Percentiles rank a stretch among this genome's conserved stretches.
phyloP scores from a whole-genome alignment of 2,329 filamentous ascomycete genomes.

The Geosmithia putterillii region DNA sequence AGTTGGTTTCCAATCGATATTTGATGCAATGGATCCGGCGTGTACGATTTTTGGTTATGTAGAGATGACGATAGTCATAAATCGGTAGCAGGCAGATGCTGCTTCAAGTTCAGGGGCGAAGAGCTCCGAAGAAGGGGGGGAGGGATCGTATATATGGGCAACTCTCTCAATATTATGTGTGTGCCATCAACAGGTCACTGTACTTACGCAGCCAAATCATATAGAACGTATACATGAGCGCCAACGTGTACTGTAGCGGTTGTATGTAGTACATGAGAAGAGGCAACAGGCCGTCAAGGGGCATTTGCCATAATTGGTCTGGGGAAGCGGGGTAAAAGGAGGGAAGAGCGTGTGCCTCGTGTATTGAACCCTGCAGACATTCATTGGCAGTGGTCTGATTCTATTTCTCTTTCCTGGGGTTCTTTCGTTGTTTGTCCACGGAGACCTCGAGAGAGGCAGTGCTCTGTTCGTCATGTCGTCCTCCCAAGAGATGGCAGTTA shows the following conservation, averaged over 20 bases:
- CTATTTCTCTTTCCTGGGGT: not conserved
- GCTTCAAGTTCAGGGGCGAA: not conserved
- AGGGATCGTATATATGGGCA: not conserved
- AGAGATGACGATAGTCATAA: not conserved
- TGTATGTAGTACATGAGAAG: not conserved
- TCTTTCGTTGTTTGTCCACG: not conserved
- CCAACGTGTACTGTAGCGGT: not conserved
- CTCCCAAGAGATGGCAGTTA: no score
- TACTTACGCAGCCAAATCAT: not conserved
- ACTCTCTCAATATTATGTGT: not conserved
- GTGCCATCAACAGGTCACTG: not conserved
- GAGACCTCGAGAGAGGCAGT: not conserved
- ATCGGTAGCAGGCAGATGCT: not conserved
- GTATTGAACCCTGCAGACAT: not conserved
- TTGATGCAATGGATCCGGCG: not conserved
- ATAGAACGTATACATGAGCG: not conserved
- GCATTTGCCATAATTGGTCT: not conserved
- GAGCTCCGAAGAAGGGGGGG: not conserved
- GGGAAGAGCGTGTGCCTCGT: not conserved
- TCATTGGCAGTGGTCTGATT: not conserved
- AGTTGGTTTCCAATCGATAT: not conserved
- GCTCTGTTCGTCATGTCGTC: not conserved
- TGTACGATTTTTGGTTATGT: not conserved
- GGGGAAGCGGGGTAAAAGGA: slow-evolving; percentile 3
- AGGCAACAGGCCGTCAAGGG: not conserved